phyloP scores from a whole-genome alignment of 139 green algal species.

The Coccomyxa sp. region DNA sequence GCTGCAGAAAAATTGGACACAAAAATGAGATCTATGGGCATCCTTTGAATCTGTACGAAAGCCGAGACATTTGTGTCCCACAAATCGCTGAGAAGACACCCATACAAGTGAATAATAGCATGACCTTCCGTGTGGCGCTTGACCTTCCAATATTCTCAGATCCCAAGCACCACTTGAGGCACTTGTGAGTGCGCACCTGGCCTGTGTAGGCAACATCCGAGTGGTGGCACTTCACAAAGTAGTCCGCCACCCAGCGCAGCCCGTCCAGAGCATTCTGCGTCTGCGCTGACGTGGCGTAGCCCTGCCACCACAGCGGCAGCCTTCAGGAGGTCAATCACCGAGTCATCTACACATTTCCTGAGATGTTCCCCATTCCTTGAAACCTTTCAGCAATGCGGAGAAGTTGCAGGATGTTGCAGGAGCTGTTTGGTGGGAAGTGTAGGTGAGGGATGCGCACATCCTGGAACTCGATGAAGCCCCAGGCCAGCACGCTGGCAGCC shows the following conservation, averaged over 20 bases:
- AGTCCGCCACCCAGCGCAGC: conserved; percentile 51
- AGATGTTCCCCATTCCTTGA: neutral
- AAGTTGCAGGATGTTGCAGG: too few species aligned
- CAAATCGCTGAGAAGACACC: too few species aligned
- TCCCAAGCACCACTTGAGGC: too few species aligned
- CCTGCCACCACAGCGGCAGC: conserved; percentile 1
- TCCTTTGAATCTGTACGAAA: too few species aligned
- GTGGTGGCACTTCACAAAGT: conserved; percentile 45
- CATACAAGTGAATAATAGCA: too few species aligned
- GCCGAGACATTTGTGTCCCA: too few species aligned
- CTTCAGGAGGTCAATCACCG: neutral
- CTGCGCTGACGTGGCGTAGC: conserved; percentile 18
- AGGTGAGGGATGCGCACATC: neutral
- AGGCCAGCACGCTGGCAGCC: conserved; percentile 42
- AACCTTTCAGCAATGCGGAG: too few species aligned
- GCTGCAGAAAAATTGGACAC: too few species aligned
- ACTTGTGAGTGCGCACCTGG: conserved; percentile 2
- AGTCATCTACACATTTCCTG: neutral
- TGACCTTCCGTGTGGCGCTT: too few species aligned
- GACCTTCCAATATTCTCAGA: too few species aligned
- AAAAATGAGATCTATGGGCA: too few species aligned
- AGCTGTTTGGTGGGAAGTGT: too few species aligned
- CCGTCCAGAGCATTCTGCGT: conserved; percentile 19
- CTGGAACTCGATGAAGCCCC: conserved; percentile 53
- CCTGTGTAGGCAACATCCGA: conserved; percentile 21